Evolutionary conservation across 176 grass and related monocot species (phyloP).

Genomic region (Puccinellia tenuiflora): DNA sequence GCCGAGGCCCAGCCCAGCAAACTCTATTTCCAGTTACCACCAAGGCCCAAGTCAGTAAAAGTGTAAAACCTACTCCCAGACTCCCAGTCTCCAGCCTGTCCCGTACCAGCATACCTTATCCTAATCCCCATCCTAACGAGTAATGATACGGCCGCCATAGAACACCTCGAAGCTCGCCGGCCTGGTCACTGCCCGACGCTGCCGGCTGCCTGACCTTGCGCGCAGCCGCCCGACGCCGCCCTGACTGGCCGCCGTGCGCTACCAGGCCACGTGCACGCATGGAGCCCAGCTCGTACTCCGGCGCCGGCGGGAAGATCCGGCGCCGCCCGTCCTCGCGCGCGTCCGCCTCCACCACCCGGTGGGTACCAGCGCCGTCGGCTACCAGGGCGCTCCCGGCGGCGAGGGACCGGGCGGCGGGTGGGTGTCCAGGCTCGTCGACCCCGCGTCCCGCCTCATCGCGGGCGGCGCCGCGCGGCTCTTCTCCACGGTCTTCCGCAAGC

Average conservation of each 20-base stretch:
- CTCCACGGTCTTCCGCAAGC: slow-evolving; percentile 76
- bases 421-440: slow-evolving; percentile 75
- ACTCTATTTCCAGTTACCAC: too few relatives aligned
- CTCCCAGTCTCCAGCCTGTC: too few relatives aligned
- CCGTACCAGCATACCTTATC: too few relatives aligned
- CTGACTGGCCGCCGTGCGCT: not conserved
- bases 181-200: too few relatives aligned
- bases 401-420: slow-evolving; percentile 33
- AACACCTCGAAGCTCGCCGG: too few relatives aligned
- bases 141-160: too few relatives aligned
- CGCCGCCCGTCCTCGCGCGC: slow-evolving; percentile 32
- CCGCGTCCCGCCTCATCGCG: slow-evolving; percentile 72
- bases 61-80: too few relatives aligned
- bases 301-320: slow-evolving; percentile 79
- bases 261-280: too few relatives aligned
- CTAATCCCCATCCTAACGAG: too few relatives aligned
- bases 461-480: slow-evolving; percentile 73
- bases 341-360: slow-evolving; percentile 40
- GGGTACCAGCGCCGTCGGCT: not conserved
- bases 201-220: too few relatives aligned
- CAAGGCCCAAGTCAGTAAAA: too few relatives aligned
- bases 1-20: too few relatives aligned
- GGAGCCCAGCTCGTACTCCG: slow-evolving; percentile 41
- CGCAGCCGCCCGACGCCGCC: not conserved
- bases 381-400: not conserved